phyloP scores from a whole-genome alignment of 257 asterid genomes.

The Lycium barbarum region DNA sequence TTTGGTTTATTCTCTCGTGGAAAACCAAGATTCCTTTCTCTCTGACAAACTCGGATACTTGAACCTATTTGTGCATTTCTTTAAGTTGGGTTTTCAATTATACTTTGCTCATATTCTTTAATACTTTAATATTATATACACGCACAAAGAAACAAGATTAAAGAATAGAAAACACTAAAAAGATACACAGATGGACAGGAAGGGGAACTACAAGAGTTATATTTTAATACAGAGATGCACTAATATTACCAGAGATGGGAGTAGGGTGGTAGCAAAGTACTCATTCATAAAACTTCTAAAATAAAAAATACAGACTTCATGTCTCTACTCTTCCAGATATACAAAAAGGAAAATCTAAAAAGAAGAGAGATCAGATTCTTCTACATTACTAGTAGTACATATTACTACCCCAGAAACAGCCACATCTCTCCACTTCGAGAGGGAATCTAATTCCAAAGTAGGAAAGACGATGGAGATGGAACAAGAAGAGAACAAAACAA shows the following conservation, averaged over 20 bases:
- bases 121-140: neutral
- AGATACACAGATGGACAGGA: neutral
- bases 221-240: too few species aligned
- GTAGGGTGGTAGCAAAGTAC: conserved; percentile 30
- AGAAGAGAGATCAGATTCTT: conserved; percentile 32
- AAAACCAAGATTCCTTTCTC: conserved; percentile 1
- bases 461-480: neutral
- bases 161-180: too few species aligned
- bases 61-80: neutral
- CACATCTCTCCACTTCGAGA: conserved; percentile 18
- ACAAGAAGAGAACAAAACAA: neutral
- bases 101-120: neutral
- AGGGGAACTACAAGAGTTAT: neutral
- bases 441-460: conserved; percentile 30
- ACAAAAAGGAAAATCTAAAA: conserved; percentile 39
- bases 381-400: conserved; percentile 19
- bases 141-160: neutral
- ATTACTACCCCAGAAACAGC: conserved; percentile 31
- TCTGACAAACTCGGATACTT: neutral
- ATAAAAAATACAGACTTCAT: conserved; percentile 39
- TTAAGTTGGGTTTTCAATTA: conserved; percentile 12
- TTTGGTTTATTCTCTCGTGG: neutral
- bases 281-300: conserved; percentile 6
- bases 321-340: conserved; percentile 47
- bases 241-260: neutral